Evolutionary conservation across 2,329 filamentous ascomycete genomes (phyloP).

Genomic region (Pleoardoris graminearum): DNA sequence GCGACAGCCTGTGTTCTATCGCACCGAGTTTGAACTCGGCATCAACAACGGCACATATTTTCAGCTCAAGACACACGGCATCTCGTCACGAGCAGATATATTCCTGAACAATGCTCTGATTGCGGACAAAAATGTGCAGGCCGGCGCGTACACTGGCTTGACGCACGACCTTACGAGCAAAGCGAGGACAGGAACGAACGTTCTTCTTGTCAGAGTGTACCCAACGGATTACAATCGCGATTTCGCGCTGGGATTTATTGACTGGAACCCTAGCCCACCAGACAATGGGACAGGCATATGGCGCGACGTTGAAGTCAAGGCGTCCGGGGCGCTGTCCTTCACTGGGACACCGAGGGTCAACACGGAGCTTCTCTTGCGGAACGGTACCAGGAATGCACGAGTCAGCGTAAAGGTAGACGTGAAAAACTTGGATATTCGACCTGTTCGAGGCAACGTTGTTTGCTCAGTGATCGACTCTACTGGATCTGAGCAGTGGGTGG

Average conservation of each 20-base stretch:
- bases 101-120: constrained; percentile 61
- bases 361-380: constrained; percentile 14
- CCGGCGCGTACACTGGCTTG: constrained; percentile 61
- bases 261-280: constrained; percentile 65
- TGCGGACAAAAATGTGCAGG: constrained; percentile 54
- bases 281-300: constrained; percentile 68
- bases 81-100: constrained; percentile 63
- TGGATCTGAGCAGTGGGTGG: constrained; percentile 16
- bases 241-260: constrained; percentile 62
- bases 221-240: constrained; percentile 64
- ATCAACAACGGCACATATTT: constrained; percentile 48
- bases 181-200: constrained; percentile 51
- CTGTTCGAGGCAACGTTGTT: constrained; percentile 16
- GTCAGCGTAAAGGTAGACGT: constrained; percentile 28
- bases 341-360: constrained; percentile 41
- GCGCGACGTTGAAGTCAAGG: constrained; percentile 60
- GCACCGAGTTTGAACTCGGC: constrained; percentile 52
- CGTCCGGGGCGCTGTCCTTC: constrained; percentile 52
- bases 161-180: constrained; percentile 58
- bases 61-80: constrained; percentile 61
- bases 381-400: constrained; percentile 11
- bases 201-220: constrained; percentile 58
- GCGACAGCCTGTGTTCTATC: constrained; percentile 61
- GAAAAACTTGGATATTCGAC: constrained; percentile 21
- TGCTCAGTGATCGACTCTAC: constrained; percentile 18